A percentile compares a stretch with the other conserved stretches of the same genome.
phyloP scores from a whole-genome alignment of 352 stramenopile genomes.

The Thalassiosira delicatula region DNA sequence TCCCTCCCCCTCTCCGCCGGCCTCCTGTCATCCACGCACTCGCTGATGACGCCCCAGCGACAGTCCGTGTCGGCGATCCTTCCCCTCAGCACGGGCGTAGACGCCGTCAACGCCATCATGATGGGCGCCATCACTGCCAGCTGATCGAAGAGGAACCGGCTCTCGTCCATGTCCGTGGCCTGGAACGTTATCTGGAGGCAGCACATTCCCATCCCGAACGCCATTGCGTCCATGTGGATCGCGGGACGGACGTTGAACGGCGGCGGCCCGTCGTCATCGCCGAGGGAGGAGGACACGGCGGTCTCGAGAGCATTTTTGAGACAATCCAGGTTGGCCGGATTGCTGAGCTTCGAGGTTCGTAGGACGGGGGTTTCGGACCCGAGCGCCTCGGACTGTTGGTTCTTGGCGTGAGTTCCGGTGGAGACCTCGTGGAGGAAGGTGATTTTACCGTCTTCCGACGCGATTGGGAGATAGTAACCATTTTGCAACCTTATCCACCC shows the following conservation, averaged over 20 bases:
- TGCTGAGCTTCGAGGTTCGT: constrained; percentile 61
- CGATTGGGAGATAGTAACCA: constrained; percentile 87
- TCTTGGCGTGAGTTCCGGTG: constrained; percentile 68
- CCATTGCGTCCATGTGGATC: constrained; percentile 99
- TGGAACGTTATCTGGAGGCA: constrained; percentile 99
- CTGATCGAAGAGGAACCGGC: constrained; percentile 98
- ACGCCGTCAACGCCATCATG: constrained; percentile 97
- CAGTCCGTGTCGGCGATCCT: constrained; percentile 86
- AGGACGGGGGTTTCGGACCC: constrained; percentile 84
- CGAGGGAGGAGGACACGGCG: constrained; percentile 19
- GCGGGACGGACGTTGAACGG: constrained; percentile 72
- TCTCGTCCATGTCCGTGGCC: constrained; percentile 98
- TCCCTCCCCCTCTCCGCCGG: constrained; percentile 81
- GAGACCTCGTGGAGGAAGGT: constrained; percentile 79
- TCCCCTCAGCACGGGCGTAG: constrained; percentile 97
- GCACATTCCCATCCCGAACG: constrained; percentile 99
- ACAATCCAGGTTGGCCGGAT: no score
- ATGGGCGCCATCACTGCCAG: constrained; percentile 98
- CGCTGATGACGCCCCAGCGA: constrained; percentile 94
- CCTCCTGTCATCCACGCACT: constrained; percentile 95
- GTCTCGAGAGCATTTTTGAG: constrained; percentile 47
- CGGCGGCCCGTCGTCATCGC: constrained; percentile 29
- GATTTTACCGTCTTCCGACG: constrained; percentile 78
- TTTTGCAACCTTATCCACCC: constrained; percentile 84
- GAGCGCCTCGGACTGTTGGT: constrained; percentile 83